A percentile compares a stretch with the other conserved stretches of the same genome.
Conservation (phyloP, 345 rosid species). For the Rhodamnia rubescens region DNA sequence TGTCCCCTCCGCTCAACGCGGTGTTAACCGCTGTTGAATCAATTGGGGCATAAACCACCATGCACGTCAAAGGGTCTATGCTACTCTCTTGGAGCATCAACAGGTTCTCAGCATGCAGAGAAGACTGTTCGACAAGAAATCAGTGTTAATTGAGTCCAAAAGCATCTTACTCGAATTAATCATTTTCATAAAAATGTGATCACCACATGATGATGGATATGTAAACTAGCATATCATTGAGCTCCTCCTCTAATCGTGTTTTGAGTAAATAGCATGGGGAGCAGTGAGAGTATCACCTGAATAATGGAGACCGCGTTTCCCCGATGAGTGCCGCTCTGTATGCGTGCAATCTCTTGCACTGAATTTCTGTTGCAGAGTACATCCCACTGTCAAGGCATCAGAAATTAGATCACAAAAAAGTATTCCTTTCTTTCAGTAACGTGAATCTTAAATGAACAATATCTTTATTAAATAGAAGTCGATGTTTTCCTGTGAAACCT, state of each 20-base stretch:
- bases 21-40: slow-evolving; percentile 16
- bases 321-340: slow-evolving; percentile 31
- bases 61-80: slow-evolving; percentile 33
- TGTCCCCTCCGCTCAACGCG: slow-evolving; percentile 22
- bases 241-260: background rate
- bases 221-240: background rate
- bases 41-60: slow-evolving; percentile 53
- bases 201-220: background rate
- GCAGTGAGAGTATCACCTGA: slow-evolving; percentile 18
- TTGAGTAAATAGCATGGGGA: too few relatives aligned
- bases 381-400: slow-evolving; percentile 49
- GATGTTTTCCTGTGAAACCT: slow-evolving; percentile 20
- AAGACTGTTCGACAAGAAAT: background rate
- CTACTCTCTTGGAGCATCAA: slow-evolving; percentile 52
- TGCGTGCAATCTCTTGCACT: slow-evolving; percentile 29
- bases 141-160: background rate
- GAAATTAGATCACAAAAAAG: background rate
- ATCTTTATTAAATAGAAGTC: background rate
- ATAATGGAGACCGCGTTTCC: slow-evolving; percentile 38
- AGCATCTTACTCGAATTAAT: background rate
- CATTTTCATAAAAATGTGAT: background rate
- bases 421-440: background rate
- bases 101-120: slow-evolving; percentile 8
- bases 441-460: background rate
- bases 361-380: slow-evolving; percentile 25